Evolutionary conservation across 192 early-diverging fungal genomes (phyloP), one percentile per base, ranked within the genome.

Genomic region (Geranomyces michiganensis): DNA sequence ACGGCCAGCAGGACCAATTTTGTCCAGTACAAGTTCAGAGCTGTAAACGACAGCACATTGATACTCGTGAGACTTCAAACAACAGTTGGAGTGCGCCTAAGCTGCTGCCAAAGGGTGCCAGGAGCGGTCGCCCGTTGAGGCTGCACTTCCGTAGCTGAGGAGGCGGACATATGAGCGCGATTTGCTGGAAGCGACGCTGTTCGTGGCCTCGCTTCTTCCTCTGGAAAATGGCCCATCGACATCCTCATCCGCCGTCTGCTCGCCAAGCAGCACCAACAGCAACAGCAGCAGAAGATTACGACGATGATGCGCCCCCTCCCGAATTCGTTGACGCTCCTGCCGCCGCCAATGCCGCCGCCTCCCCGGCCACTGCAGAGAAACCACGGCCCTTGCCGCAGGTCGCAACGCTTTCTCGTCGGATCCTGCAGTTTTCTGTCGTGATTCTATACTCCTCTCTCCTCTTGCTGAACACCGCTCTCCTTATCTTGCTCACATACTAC

Each of bases 21-120:
- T 1, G 73, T 76, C 78, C 78, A 79, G 46, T 68, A 76, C 7
- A 62, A 61, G 67, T 79, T 79, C 30, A 79, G 45, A 9, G 53
- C 65, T 6, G 66, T 65, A 44, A 79, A 79, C 14, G 71, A 27
- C 0, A 58, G 15, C n/a, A 33, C 30, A 48, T 79, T 79, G 61
- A 73, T 24, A 33, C n/a, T 15, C 9, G 49, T 56, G 24, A 74
- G 73, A 21, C 68, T 15, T 36, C 49, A 71, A 14, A 76, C 69
- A 0, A 65, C 15, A 22, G 32, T n/a, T 22, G 62, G 71, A 0
- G 65, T 27, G 7, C 36, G 64, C 31, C 22, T 56, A 27, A 69
- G 44, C 63, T 56, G 74, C 14, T 17, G 33, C 56, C 22, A 63
- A n/a, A 75, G 46, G 22, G 70, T 32, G 32, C 26, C 0, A 15